Base-by-base conservation (phyloP, 345 rosid genomes). In the Erodium maritimum region DNA sequence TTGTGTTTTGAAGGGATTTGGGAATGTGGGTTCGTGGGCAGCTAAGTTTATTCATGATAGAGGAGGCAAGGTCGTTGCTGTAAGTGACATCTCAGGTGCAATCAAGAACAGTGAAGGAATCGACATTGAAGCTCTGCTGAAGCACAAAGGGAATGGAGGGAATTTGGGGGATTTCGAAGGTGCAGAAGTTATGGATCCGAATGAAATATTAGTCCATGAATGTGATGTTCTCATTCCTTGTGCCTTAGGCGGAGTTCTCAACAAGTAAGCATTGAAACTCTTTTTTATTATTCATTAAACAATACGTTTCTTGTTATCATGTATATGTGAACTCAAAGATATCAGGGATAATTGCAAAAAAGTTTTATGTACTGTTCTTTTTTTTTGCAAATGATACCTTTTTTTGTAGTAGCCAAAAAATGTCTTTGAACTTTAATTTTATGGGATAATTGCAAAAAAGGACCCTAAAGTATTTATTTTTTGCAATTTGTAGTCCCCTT, bases 171-270 rank as follows among this genome's bases (percentile, higher is more conserved):
- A 78, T 61, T 94, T 90, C 75, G 67, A 23, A 10, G 97, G 96
- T 50, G 97, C 81, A 63, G 95, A 94, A 3, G 61, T 79, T 25
- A 75, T 87, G 88, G 75, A 81, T 67, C 68, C 88, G 19, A 54
- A 60, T 19, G 95, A 82, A 69, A 52, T 94, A 52, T 80, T 94
- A 5, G 79, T 74, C 16, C 96, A 90, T 62, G 97, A 90, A 59
- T 94, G 97, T n/a, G 99, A 94, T 74, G 97, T 94, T 69, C 99
- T 94, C 48, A 73, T 94, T 63, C 95, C 99, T 9, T 87, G 93
- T 54, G 96, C 99, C 69, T 75, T 94, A 66, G 97, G 97, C 19
- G 99, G 99, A 69, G 99, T 94, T 34, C 69, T 94, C 18, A 82
- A 87, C 83, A 90, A 81, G 99, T 94, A 50, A 13, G 14, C 11